Evolutionary conservation across 352 stramenopile species (phyloP), one percentile per base, ranked within the genome.

Genomic region (Pythium volutum): DNA sequence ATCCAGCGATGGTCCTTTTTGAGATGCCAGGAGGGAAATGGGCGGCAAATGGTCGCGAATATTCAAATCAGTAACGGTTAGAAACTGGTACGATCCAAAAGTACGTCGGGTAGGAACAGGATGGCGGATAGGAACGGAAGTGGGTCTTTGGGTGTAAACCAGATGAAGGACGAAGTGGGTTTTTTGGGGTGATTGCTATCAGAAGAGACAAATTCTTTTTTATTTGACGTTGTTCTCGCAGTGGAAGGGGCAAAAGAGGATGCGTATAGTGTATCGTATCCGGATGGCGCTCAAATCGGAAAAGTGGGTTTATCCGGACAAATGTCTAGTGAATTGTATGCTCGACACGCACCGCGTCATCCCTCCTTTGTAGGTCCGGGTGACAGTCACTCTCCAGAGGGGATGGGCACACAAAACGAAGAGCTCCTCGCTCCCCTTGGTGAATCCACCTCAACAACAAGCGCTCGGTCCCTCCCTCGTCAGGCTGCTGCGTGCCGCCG

Each of bases 291-390:
- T 9, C 14, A 9, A 7, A 20, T 18, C n/a, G 43, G 2, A 12
- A 22, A 23, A 6, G n/a, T 11, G 31, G 8, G 18, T 29, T 62
- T 63, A 63, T 63, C 55, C 55, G 55, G 58, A 64, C 26, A 9
- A n/a, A 31, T 53, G 48, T 55, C 59, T 66, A 55, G 59, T 51
- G n/a, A 56, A 57, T 38, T 62, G 59, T 66, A 66, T 66, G 50
- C 50, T 36, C 31, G 31, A 36, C 31, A 36, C 33, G 26, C 36
- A n/a, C 20, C 9, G 38, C 16, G 54, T 41, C 26, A 33, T 42
- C 15, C 42, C 56, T 39, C 51, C 42, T 31, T 29, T 14, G 10
- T 15, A n/a, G n/a, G n/a, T 26, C 43, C 10, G 1, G n/a, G n/a
- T 43, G 36, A 20, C n/a, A n/a, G 43, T 53, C 23, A 36, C 46